A percentile compares a stretch with the other conserved stretches of the same genome.
These are phyloP conservation scores for Scedosporium aurantiacum DNA, from an alignment of 2,329 filamentous ascomycete genomes.

Conservation along the genomic window DNA sequence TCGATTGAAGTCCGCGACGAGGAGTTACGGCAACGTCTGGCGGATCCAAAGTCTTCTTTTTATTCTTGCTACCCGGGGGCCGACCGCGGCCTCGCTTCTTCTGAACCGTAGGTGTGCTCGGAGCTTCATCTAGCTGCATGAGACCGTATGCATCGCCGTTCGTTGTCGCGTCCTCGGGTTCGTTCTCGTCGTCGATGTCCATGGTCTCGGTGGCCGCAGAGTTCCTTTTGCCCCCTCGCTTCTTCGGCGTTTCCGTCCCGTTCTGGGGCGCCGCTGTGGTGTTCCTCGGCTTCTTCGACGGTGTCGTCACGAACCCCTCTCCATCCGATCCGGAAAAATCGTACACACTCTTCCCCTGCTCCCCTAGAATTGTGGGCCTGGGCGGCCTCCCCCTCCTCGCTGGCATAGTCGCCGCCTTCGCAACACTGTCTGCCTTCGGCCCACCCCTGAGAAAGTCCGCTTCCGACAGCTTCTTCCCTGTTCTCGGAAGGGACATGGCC, in stretches of 20 bases:
- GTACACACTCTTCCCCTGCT: neutral
- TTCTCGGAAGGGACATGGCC: neutral
- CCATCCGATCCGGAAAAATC: neutral
- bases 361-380: neutral
- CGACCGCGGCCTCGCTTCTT: constrained; percentile 10
- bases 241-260: neutral
- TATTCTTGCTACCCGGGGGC: constrained; percentile 9
- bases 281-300: neutral
- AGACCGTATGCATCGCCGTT: constrained; percentile 1
- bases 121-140: neutral
- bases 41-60: neutral
- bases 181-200: constrained; percentile 1
- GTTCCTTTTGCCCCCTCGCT: neutral
- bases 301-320: neutral
- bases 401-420: neutral
- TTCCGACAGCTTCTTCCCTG: neutral
- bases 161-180: neutral
- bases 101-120: constrained; percentile 5
- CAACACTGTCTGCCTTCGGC: neutral
- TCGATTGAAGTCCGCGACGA: neutral
- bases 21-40: neutral
- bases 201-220: neutral
- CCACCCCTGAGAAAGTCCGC: neutral
- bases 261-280: neutral
- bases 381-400: neutral